Conservation (phyloP, 441 rosid genomes). For the Croton setiger region DNA sequence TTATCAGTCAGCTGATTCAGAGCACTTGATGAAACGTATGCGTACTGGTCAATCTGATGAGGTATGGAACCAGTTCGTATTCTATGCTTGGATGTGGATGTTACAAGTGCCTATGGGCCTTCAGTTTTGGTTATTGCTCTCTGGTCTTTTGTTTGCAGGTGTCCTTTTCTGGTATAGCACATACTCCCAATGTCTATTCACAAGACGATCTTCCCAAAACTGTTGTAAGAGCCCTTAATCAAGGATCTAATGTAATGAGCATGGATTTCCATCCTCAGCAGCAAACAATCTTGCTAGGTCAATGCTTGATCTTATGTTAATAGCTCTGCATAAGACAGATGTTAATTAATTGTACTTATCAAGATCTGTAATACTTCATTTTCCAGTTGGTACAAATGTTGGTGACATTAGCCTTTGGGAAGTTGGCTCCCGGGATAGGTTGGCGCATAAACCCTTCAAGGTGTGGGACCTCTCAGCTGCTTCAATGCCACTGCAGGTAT, state of each 20-base stretch:
- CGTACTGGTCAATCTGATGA: constrained; percentile 64
- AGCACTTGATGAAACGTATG: constrained; percentile 69
- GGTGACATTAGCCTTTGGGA: constrained; percentile 84
- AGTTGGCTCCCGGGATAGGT: constrained; percentile 62
- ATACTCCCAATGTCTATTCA: constrained; percentile 48
- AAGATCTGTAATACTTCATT: constrained; percentile 11
- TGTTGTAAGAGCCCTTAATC: constrained; percentile 44
- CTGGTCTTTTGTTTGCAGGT: constrained; percentile 15
- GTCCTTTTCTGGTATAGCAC: constrained; percentile 47
- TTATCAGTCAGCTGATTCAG: constrained; percentile 65
- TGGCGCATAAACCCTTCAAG: constrained; percentile 57
- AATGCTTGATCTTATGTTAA: constrained; percentile 8
- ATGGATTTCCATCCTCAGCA: constrained; percentile 88
- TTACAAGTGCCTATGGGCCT: not conserved
- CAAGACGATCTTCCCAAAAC: constrained; percentile 74
- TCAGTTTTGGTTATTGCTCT: constrained; percentile 1
- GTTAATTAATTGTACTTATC: not conserved
- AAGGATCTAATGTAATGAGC: constrained; percentile 73
- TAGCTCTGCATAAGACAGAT: not conserved
- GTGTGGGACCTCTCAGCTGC: constrained; percentile 66
- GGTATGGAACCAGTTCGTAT: constrained; percentile 32
- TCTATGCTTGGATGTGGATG: not conserved
- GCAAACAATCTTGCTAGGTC: constrained; percentile 74
- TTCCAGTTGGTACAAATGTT: constrained; percentile 67
- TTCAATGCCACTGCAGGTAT: constrained; percentile 61